These are phyloP conservation scores for Zymoseptoria tritici DNA, from an alignment of 2,329 filamentous ascomycete species.

Conservation along the genomic window DNA sequence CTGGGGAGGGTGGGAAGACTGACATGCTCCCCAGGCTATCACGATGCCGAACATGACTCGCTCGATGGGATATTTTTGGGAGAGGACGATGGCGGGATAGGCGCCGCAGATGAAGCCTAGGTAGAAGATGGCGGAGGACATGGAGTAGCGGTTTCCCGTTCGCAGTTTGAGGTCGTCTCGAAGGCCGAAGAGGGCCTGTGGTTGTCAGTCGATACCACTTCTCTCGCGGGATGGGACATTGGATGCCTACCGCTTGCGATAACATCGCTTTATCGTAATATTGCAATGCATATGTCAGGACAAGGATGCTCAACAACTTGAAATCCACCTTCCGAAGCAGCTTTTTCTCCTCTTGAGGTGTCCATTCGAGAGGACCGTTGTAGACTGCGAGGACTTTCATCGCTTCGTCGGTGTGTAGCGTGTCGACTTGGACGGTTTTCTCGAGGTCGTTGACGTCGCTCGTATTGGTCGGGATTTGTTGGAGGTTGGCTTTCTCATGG, in stretches of 20 bases:
- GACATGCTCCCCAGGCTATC: constrained; percentile 32
- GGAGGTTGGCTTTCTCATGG: not conserved
- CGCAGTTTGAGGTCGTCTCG: constrained; percentile 35
- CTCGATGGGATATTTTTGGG: constrained; percentile 42
- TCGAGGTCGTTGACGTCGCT: constrained; percentile 3
- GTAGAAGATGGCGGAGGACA: constrained; percentile 42
- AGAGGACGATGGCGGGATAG: constrained; percentile 39
- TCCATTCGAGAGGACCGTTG: constrained; percentile 30
- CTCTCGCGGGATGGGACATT: not conserved
- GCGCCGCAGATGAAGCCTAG: constrained; percentile 43
- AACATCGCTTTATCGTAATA: constrained; percentile 50
- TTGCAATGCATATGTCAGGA: constrained; percentile 40
- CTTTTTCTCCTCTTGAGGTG: constrained; percentile 36
- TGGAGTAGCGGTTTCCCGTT: constrained; percentile 39
- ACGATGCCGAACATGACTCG: constrained; percentile 37
- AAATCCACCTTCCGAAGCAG: constrained; percentile 39
- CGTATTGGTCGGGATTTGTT: constrained; percentile 3
- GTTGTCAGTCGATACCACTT: not conserved
- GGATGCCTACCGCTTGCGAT: constrained; percentile 40
- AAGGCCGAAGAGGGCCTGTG: constrained; percentile 37
- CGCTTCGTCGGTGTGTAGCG: constrained; percentile 5
- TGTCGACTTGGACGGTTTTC: constrained; percentile 5
- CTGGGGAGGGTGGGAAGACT: not conserved
- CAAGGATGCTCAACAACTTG: constrained; percentile 41
- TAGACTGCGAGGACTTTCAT: constrained; percentile 5